A percentile compares a stretch with the other conserved stretches of the same genome.
Evolutionary conservation across 352 stramenopile species (phyloP).

Genomic region (Pythium periplocum): DNA sequence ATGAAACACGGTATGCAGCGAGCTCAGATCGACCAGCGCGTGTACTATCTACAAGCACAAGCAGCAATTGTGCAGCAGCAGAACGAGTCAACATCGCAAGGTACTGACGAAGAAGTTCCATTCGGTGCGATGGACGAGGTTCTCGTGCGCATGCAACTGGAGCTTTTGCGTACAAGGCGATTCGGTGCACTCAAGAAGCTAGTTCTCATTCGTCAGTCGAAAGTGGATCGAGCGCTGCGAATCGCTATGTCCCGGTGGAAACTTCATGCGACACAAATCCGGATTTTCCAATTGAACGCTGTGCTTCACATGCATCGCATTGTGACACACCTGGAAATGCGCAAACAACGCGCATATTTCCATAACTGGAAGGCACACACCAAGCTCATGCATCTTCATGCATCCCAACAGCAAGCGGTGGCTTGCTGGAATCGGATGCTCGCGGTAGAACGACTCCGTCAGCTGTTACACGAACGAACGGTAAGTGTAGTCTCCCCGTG

Average conservation of each 20-base stretch:
- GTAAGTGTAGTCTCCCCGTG: slow-evolving; percentile 15
- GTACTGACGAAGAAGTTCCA: slow-evolving; percentile 4
- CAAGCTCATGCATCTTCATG: slow-evolving; percentile 27
- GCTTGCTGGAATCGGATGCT: slow-evolving; percentile 67
- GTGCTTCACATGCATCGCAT: slow-evolving; percentile 42
- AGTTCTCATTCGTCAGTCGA: slow-evolving; percentile 44
- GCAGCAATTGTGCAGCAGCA: slow-evolving; percentile 9
- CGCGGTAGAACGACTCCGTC: slow-evolving; percentile 46
- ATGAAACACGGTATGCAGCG: slow-evolving; percentile 55
- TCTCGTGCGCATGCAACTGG: slow-evolving; percentile 55
- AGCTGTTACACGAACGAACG: slow-evolving; percentile 32
- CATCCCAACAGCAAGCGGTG: slow-evolving; percentile 35
- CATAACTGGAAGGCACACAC: slow-evolving; percentile 36
- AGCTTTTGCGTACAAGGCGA: slow-evolving; percentile 52
- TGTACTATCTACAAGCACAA: slow-evolving; percentile 42
- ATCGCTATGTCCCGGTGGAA: slow-evolving; percentile 39
- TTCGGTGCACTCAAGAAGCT: slow-evolving; percentile 62
- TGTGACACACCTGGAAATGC: slow-evolving; percentile 24
- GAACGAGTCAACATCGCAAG: background rate
- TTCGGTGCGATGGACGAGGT: slow-evolving; percentile 55
- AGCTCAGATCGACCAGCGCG: slow-evolving; percentile 57
- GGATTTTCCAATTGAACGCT: slow-evolving; percentile 23
- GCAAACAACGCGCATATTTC: slow-evolving; percentile 26
- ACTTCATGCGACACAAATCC: slow-evolving; percentile 21
- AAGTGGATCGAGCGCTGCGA: slow-evolving; percentile 26